These are phyloP conservation scores for Actinomucor elegans DNA, from an alignment of 371 early-diverging fungal species.

Conservation along the genomic window DNA sequence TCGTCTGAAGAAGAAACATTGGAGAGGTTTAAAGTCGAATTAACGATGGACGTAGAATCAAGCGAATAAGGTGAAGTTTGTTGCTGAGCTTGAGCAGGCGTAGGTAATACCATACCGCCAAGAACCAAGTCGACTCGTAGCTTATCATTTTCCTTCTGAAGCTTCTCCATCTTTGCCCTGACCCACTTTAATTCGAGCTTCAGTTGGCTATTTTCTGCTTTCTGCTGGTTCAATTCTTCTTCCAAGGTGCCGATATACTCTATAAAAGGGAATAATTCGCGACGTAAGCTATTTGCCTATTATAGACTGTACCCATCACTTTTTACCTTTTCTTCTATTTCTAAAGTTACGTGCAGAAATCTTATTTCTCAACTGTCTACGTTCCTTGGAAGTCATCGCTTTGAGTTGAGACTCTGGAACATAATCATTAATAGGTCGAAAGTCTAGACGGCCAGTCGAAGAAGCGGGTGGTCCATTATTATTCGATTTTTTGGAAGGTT, in stretches of 20 bases:
- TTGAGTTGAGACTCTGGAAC: slow-evolving; percentile 45
- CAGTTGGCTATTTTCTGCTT: slow-evolving; percentile 56
- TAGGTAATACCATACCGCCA: slow-evolving; percentile 9
- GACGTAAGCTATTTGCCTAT: slow-evolving; percentile 16
- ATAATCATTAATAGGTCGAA: slow-evolving; percentile 17
- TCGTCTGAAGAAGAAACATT: slow-evolving; percentile 25
- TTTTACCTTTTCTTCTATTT: slow-evolving; percentile 80
- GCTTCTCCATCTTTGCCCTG: slow-evolving; percentile 23
- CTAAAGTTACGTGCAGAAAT: slow-evolving; percentile 91
- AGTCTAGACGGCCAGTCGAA: slow-evolving; percentile 20
- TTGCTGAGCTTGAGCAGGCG: background rate
- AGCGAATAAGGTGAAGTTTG: slow-evolving; percentile 5
- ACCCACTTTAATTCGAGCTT: slow-evolving; percentile 52
- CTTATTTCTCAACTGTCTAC: slow-evolving; percentile 87
- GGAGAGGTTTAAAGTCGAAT: slow-evolving; percentile 6
- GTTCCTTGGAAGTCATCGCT: slow-evolving; percentile 77
- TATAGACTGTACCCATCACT: background rate
- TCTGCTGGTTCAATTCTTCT: slow-evolving; percentile 45
- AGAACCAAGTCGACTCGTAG: slow-evolving; percentile 35
- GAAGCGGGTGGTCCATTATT: slow-evolving; percentile 1
- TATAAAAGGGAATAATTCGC: slow-evolving; percentile 25
- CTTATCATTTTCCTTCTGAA: slow-evolving; percentile 38
- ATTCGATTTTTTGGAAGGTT: background rate
- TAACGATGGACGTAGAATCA: slow-evolving; percentile 10
- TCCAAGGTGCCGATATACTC: slow-evolving; percentile 81